These are phyloP conservation scores for Guadua angustifolia DNA, from an alignment of 176 grass and related monocot genomes.

Conservation along the genomic window DNA sequence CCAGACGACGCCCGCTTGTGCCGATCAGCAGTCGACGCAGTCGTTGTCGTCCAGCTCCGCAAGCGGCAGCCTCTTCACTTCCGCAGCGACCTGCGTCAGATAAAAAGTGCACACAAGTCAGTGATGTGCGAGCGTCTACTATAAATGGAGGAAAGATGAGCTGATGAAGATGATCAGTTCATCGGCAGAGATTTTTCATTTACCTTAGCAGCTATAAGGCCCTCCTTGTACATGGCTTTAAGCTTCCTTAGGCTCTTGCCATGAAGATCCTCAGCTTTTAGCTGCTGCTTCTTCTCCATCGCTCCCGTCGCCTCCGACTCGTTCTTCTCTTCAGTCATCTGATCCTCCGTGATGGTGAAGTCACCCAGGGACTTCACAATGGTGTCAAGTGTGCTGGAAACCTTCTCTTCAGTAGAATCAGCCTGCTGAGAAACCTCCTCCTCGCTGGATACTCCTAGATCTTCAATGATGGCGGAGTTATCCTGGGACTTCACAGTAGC, in stretches of 20 bases:
- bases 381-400: background rate
- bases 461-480: conserved; percentile 41
- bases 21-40: conserved; percentile 22
- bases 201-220: conserved; percentile 51
- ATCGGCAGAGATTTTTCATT: background rate
- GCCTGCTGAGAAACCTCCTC: conserved; percentile 20
- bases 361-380: conserved; percentile 28
- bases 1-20: background rate
- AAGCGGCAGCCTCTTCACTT: conserved; percentile 55
- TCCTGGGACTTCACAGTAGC: background rate
- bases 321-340: background rate
- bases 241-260: conserved; percentile 71
- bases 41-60: conserved; percentile 50
- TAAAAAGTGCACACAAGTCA: background rate
- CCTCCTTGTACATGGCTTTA: conserved; percentile 42
- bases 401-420: conserved; percentile 23
- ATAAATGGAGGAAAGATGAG: background rate
- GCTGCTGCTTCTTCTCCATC: background rate
- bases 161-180: background rate
- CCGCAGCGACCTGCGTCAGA: conserved; percentile 22
- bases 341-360: background rate
- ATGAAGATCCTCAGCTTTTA: background rate
- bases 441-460: background rate
- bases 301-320: background rate
- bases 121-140: no score